A percentile compares a stretch with the other conserved stretches of the same genome.
These are phyloP conservation scores for Starmera quercuum DNA, from an alignment of 805 yeast species.

Conservation along the genomic window DNA sequence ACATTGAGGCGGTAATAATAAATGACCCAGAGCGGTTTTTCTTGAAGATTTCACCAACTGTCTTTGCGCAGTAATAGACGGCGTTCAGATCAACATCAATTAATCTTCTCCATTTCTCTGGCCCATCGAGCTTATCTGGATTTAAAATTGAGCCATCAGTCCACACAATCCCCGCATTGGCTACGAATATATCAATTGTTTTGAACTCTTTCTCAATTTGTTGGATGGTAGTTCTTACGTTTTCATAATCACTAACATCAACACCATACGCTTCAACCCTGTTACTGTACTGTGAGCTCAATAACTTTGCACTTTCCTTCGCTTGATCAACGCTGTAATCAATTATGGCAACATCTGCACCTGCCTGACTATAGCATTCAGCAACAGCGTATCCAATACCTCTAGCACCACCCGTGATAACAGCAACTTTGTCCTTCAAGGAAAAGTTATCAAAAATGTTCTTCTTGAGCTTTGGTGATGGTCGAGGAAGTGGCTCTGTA, in stretches of 20 bases:
- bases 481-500: conserved; percentile 38
- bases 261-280: conserved; percentile 45
- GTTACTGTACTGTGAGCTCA: conserved; percentile 52
- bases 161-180: conserved; percentile 90
- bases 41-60: conserved; percentile 65
- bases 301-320: conserved; percentile 50
- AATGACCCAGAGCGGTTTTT: conserved; percentile 70
- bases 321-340: conserved; percentile 26
- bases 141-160: conserved; percentile 51
- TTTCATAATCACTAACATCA: conserved; percentile 19
- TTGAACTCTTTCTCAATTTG: conserved; percentile 56
- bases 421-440: conserved; percentile 74
- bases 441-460: conserved; percentile 64
- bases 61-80: conserved; percentile 72
- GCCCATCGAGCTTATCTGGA: conserved; percentile 25
- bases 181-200: conserved; percentile 74
- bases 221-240: conserved; percentile 19
- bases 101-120: conserved; percentile 60
- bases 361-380: conserved; percentile 79
- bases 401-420: conserved; percentile 77
- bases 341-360: conserved; percentile 64
- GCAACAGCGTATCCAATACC: conserved; percentile 84
- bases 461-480: conserved; percentile 42
- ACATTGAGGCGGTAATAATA: conserved; percentile 83
- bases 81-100: conserved; percentile 74